A percentile compares a stretch with the other conserved stretches of the same genome.
Evolutionary conservation across 768 basidiomycete species (phyloP).

Genomic region (Tephrocybe sp.): DNA sequence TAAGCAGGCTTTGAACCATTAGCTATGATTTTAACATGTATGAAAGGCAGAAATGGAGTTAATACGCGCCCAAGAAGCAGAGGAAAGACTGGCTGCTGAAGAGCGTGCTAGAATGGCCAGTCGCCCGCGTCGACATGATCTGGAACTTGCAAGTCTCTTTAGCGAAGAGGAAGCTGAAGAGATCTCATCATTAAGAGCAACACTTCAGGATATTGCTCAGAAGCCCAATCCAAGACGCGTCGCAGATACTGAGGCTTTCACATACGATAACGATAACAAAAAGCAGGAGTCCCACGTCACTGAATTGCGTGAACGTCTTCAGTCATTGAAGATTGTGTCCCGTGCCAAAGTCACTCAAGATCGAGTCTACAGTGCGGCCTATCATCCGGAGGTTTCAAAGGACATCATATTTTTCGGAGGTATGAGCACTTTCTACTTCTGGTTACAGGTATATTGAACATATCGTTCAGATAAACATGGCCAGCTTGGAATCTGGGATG

Average conservation of each 20-base stretch:
- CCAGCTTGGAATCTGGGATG: slow-evolving; percentile 84
- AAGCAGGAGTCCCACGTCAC: slow-evolving; percentile 48
- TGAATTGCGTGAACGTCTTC: slow-evolving; percentile 54
- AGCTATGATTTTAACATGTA: not conserved
- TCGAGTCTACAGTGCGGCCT: slow-evolving; percentile 75
- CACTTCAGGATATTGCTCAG: slow-evolving; percentile 41
- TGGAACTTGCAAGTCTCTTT: slow-evolving; percentile 57
- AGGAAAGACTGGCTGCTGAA: slow-evolving; percentile 59
- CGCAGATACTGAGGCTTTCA: slow-evolving; percentile 51
- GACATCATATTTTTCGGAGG: slow-evolving; percentile 90
- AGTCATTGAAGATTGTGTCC: slow-evolving; percentile 62
- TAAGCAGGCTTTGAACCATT: slow-evolving; percentile 12
- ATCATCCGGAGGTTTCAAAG: slow-evolving; percentile 77
- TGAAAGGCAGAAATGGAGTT: slow-evolving; percentile 51
- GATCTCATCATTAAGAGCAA: slow-evolving; percentile 41
- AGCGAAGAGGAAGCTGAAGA: slow-evolving; percentile 52
- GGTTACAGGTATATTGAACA: not conserved
- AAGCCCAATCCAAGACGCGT: slow-evolving; percentile 35
- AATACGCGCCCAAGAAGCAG: slow-evolving; percentile 53
- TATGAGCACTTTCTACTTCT: slow-evolving; percentile 24
- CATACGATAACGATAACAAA: slow-evolving; percentile 44
- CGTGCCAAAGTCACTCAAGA: slow-evolving; percentile 80
- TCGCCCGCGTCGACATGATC: slow-evolving; percentile 64
- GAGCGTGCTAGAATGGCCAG: slow-evolving; percentile 64
- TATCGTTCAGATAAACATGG: slow-evolving; percentile 73